Evolutionary conservation across 1,284 basidiomycete genomes (phyloP).

Genomic region (Ceratobasidium sp.): DNA sequence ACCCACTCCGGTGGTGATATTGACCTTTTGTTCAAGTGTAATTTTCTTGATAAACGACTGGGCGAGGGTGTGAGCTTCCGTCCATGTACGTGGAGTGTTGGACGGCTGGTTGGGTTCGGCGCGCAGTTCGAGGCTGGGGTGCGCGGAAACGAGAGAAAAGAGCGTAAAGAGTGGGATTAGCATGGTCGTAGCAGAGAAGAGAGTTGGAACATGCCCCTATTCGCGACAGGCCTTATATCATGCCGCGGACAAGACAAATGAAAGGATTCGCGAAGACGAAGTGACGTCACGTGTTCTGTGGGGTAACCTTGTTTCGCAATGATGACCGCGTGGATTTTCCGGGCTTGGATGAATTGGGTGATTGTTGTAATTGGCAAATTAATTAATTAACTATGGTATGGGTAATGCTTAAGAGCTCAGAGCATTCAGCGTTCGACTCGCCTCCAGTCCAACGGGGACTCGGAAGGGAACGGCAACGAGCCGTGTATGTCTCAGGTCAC

Average conservation of each 20-base stretch:
- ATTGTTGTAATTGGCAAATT: no score
- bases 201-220: background rate
- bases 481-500: background rate
- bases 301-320: background rate
- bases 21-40: conserved; percentile 49
- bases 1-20: conserved; percentile 48
- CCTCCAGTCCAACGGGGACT: no score
- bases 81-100: conserved; percentile 42
- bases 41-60: conserved; percentile 40
- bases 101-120: conserved; percentile 43
- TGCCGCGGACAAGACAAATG: background rate
- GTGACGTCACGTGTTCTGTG: conserved; percentile 4
- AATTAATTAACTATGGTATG: no score
- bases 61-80: conserved; percentile 29
- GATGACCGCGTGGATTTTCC: no score
- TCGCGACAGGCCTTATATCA: background rate
- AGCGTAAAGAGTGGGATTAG: background rate
- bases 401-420: no score
- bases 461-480: no score
- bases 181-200: background rate
- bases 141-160: background rate
- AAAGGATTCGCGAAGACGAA: no score
- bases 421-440: no score
- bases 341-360: no score
- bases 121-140: background rate